Conservation (phyloP, 1,284 basidiomycete genomes). For the Stygiomarasmius scandens region DNA sequence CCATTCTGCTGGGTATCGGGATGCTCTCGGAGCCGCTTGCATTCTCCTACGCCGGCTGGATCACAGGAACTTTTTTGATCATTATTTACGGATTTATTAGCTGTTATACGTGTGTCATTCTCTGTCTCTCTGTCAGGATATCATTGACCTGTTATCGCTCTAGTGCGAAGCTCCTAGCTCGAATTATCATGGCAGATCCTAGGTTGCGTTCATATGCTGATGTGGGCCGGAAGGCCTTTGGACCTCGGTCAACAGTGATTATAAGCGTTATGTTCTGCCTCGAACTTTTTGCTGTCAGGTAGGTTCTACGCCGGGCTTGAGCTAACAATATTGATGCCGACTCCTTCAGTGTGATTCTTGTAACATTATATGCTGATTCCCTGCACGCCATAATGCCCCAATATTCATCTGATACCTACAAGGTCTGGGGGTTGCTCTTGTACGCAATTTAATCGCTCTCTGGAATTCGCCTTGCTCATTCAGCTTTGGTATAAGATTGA, state of each 20-base stretch:
- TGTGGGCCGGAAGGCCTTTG: slow-evolving; percentile 87
- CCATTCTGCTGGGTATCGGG: slow-evolving; percentile 86
- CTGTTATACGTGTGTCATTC: slow-evolving; percentile 78
- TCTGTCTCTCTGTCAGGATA: neutral
- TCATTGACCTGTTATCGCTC: slow-evolving; percentile 13
- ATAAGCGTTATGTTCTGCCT: slow-evolving; percentile 82
- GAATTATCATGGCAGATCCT: slow-evolving; percentile 72
- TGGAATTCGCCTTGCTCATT: neutral
- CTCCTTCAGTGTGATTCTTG: slow-evolving; percentile 71
- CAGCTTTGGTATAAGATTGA: slow-evolving; percentile 48
- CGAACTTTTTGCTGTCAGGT: slow-evolving; percentile 84
- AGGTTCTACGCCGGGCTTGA: slow-evolving; percentile 19
- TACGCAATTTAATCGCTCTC: slow-evolving; percentile 36
- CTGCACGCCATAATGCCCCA: slow-evolving; percentile 71
- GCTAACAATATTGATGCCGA: slow-evolving; percentile 16
- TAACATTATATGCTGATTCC: slow-evolving; percentile 88
- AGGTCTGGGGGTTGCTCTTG: slow-evolving; percentile 75
- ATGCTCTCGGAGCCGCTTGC: slow-evolving; percentile 89
- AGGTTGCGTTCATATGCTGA: slow-evolving; percentile 84
- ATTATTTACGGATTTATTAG: slow-evolving; percentile 80
- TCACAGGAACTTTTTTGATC: slow-evolving; percentile 74
- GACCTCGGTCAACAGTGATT: slow-evolving; percentile 64
- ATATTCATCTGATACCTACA: slow-evolving; percentile 74
- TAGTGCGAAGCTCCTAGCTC: slow-evolving; percentile 85
- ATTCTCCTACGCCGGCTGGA: slow-evolving; percentile 88